phyloP scores from a whole-genome alignment of 2,329 filamentous ascomycete species.

The Stromatinia cepivora region DNA sequence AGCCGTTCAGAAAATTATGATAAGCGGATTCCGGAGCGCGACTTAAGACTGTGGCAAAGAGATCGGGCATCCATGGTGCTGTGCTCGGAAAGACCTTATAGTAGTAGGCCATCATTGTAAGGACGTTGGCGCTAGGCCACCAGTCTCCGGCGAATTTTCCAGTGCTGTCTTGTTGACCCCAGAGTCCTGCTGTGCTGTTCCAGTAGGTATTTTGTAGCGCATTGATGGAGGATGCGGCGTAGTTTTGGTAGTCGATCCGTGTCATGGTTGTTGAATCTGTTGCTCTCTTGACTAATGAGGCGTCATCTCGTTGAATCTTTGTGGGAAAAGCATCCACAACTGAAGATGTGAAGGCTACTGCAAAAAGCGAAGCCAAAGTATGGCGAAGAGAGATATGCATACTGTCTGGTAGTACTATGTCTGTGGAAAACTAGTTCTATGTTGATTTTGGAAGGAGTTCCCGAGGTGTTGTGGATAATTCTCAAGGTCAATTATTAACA shows the following conservation, averaged over 20 bases:
- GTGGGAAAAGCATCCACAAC: slow-evolving; percentile 5
- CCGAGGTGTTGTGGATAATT: neutral
- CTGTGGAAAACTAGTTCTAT: neutral
- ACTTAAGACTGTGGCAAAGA: slow-evolving; percentile 32
- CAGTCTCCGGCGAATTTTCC: slow-evolving; percentile 66
- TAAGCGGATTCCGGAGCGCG: slow-evolving; percentile 26
- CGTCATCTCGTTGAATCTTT: neutral
- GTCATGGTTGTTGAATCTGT: neutral
- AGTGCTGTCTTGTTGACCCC: slow-evolving; percentile 48
- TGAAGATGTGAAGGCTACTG: neutral
- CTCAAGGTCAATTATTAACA: slow-evolving; percentile 1
- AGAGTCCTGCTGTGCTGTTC: slow-evolving; percentile 58
- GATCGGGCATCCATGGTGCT: slow-evolving; percentile 6
- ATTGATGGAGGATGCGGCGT: slow-evolving; percentile 19
- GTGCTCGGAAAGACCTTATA: slow-evolving; percentile 33
- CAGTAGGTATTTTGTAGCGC: slow-evolving; percentile 44
- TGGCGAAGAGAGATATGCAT: slow-evolving; percentile 13
- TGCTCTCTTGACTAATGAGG: neutral
- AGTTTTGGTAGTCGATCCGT: slow-evolving; percentile 15
- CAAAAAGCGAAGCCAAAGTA: neutral
- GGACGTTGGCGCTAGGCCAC: slow-evolving; percentile 71
- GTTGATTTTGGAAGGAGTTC: neutral
- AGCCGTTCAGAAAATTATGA: slow-evolving; percentile 48
- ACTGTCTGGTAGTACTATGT: neutral
- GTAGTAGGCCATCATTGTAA: slow-evolving; percentile 63